Evolutionary conservation across 2,329 filamentous ascomycete genomes (phyloP).

Genomic region (Alternaria alternata): DNA sequence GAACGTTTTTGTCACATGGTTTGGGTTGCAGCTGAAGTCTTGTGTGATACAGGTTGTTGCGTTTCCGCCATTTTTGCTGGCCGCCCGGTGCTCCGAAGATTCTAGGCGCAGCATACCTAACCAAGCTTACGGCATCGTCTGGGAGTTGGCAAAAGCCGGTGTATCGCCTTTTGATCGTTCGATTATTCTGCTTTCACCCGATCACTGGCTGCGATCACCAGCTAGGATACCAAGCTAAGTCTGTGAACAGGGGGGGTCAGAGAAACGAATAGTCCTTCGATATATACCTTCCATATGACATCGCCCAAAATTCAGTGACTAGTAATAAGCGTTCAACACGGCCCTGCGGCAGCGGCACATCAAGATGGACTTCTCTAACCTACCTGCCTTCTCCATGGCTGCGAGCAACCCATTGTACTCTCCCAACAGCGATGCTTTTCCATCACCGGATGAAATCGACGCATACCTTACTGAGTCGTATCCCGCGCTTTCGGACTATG

Average conservation of each 20-base stretch:
- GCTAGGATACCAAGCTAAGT: constrained; percentile 8
- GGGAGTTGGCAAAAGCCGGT: constrained; percentile 11
- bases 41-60: constrained; percentile 1
- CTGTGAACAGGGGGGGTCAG: constrained; percentile 1
- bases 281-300: not conserved
- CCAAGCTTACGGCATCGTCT: constrained; percentile 12
- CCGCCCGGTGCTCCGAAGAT: constrained; percentile 7
- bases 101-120: constrained; percentile 8
- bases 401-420: constrained; percentile 10
- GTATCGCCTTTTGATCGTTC: constrained; percentile 10
- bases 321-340: not conserved
- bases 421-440: constrained; percentile 14
- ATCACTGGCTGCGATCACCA: not conserved
- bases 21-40: constrained; percentile 3
- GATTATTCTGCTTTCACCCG: constrained; percentile 8
- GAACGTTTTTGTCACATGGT: not conserved
- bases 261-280: constrained; percentile 11
- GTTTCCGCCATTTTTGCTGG: not conserved
- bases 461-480: constrained; percentile 11
- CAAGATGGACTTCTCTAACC: constrained; percentile 12
- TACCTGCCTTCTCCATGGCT: constrained; percentile 4
- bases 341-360: not conserved
- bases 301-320: not conserved
- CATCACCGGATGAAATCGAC: constrained; percentile 13
- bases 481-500: constrained; percentile 7